phyloP scores from a whole-genome alignment of 352 stramenopile species.

The Phytophthora syringae region DNA sequence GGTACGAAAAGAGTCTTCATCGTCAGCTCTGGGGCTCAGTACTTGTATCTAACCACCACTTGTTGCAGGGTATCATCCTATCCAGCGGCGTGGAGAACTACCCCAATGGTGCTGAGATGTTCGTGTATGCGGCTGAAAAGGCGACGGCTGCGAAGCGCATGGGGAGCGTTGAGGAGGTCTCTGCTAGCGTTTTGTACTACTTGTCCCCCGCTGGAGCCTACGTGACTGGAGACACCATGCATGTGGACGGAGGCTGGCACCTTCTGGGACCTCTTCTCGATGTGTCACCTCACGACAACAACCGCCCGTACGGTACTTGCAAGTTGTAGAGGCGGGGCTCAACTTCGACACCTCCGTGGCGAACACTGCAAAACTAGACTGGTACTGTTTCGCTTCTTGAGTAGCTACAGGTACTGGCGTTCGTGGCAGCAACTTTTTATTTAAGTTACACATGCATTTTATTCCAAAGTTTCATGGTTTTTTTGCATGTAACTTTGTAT shows the following conservation, averaged over 20 bases:
- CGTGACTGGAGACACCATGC: constrained; percentile 89
- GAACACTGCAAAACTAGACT: constrained; percentile 7
- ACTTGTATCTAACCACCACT: neutral
- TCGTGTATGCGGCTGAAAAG: constrained; percentile 76
- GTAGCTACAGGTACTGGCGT: no score
- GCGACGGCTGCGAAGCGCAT: constrained; percentile 86
- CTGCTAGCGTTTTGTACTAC: constrained; percentile 89
- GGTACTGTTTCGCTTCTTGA: no score
- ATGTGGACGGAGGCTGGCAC: constrained; percentile 90
- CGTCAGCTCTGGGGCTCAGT: neutral
- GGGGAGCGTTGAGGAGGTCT: constrained; percentile 92
- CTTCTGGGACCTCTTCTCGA: constrained; percentile 73
- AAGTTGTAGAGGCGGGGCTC: constrained; percentile 47
- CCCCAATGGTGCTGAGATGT: constrained; percentile 75
- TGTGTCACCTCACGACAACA: constrained; percentile 80
- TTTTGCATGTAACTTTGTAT: no score
- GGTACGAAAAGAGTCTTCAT: constrained; percentile 26
- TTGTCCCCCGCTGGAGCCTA: constrained; percentile 90
- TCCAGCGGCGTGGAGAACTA: constrained; percentile 88
- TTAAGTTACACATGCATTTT: no score
- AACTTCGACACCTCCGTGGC: constrained; percentile 5
- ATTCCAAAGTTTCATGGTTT: no score
- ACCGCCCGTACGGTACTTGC: constrained; percentile 80
- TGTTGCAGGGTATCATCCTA: constrained; percentile 58
- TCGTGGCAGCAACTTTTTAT: no score